A percentile compares a stretch with the other conserved stretches of the same genome.
These are phyloP conservation scores for Marasmius tenuissimus DNA, from an alignment of 1,284 basidiomycete genomes.

Conservation along the genomic window DNA sequence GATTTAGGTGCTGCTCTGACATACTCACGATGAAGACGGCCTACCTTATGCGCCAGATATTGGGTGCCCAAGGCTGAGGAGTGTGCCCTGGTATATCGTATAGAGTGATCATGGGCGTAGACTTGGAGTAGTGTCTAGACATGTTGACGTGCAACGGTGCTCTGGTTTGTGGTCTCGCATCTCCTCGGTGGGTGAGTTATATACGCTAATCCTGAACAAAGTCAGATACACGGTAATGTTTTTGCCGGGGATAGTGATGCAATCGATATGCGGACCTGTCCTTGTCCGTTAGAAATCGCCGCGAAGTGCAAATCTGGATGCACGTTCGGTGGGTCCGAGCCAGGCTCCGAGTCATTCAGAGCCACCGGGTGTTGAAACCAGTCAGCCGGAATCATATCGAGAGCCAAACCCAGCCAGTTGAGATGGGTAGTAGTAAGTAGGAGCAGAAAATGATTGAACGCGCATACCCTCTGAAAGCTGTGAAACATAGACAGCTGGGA, in stretches of 20 bases:
- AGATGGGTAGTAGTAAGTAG: background rate
- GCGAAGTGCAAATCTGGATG: background rate
- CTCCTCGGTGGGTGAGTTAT: background rate
- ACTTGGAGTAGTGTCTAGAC: constrained; percentile 3
- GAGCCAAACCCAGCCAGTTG: background rate
- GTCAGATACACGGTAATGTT: background rate
- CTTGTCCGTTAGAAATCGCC: background rate
- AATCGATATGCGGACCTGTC: background rate
- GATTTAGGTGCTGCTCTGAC: background rate
- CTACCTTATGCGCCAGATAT: constrained; percentile 59
- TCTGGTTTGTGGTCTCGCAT: background rate
- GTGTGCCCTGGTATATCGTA: constrained; percentile 64
- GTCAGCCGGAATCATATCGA: background rate
- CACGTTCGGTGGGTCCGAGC: background rate
- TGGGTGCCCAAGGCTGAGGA: constrained; percentile 70
- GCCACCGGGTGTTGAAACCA: background rate
- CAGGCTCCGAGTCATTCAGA: background rate
- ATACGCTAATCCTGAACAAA: background rate
- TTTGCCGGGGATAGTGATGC: background rate
- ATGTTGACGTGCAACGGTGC: background rate
- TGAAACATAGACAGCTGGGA: too few relatives aligned
- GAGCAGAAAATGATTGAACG: background rate
- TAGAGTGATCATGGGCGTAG: constrained; percentile 45
- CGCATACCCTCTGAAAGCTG: too few relatives aligned
- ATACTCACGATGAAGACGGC: background rate